Evolutionary conservation across 139 green algal species (phyloP), one percentile per base, ranked within the genome.

Genomic region (Tetradesmus lagerheimii): DNA sequence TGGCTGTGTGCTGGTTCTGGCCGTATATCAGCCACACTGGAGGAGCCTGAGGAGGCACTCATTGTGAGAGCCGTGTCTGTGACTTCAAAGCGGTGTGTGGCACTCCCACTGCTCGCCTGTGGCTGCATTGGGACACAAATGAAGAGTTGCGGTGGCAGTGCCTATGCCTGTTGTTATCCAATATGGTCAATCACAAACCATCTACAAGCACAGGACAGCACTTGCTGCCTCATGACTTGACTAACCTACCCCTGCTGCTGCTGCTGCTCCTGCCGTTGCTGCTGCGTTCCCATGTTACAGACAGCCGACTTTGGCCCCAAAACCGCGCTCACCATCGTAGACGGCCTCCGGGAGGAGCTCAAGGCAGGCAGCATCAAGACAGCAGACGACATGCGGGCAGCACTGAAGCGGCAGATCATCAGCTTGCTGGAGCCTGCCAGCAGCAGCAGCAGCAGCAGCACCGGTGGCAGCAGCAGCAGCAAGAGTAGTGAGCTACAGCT

Each of bases 241-340:
- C n/a, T n/a, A n/a, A n/a, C n/a, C n/a, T n/a, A n/a, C n/a, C 62
- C 14, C 12, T 20, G 77, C 77, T 83, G 77, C 77, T 83, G 77
- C 37, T 31, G 77, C 37, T 83, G 37, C 23, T n/a, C 38, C 41
- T 47, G 57, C 57, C 18, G 75, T 15, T 37, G 15, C 31, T 1
- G 25, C 37, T 90, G 25, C n/a, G n/a, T n/a, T n/a, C n/a, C n/a
- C n/a, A n/a, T n/a, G n/a, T n/a, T n/a, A n/a, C 93, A 98, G 96
- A 93, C 95, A 27, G 94, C 97, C 29, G 96, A 99, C 90, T 98
- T 99, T 93, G 97, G 97, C 1, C 97, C 97, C n/a, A 95, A 92
- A 66, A 98, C 97, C 3, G 93, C 97, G 18, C 93, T 97, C 9
- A 96, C 96, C 78, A 94, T 99, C 27, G 96, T 98, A 25, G 98